Conservation (phyloP, 225 moss, liverwort and hornwort species). For the Antitrichia curtipendula region DNA sequence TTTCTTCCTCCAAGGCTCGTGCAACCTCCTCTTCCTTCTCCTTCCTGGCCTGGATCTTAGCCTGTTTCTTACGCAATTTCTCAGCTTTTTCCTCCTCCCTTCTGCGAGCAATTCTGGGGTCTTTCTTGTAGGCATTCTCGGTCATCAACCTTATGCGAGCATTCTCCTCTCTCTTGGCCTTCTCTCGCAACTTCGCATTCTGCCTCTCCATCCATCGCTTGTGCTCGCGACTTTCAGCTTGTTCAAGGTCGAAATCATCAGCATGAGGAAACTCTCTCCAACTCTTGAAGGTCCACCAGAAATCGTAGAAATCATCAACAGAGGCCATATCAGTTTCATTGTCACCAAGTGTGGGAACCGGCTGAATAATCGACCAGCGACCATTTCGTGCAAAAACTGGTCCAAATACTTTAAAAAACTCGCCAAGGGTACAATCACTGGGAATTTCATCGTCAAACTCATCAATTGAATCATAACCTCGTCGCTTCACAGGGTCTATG, state of each 20-base stretch:
- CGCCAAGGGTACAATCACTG: slow-evolving; percentile 56
- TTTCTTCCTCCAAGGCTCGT: slow-evolving; percentile 61
- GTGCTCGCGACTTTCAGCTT: slow-evolving; percentile 93
- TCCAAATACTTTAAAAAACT: slow-evolving; percentile 79
- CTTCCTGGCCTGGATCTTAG: slow-evolving; percentile 52
- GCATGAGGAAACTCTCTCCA: slow-evolving; percentile 99
- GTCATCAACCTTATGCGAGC: slow-evolving; percentile 62
- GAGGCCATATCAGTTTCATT: slow-evolving; percentile 25
- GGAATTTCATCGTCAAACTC: slow-evolving; percentile 99
- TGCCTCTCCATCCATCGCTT: slow-evolving; percentile 99
- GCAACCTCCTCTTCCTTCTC: slow-evolving; percentile 80
- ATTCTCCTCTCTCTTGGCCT: slow-evolving; percentile 95
- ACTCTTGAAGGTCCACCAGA: slow-evolving; percentile 90
- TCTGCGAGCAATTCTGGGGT: slow-evolving; percentile 69
- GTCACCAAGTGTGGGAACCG: slow-evolving; percentile 81
- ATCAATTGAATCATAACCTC: slow-evolving; percentile 85
- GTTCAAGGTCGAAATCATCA: slow-evolving; percentile 94
- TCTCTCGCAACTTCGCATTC: slow-evolving; percentile 79
- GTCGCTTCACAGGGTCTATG: slow-evolving; percentile 81
- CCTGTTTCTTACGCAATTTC: slow-evolving; percentile 83
- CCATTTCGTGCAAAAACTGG: slow-evolving; percentile 92
- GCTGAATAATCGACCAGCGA: slow-evolving; percentile 78
- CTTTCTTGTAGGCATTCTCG: slow-evolving; percentile 87
- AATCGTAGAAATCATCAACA: slow-evolving; percentile 85
- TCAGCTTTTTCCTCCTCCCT: slow-evolving; percentile 85